These are phyloP conservation scores for Lentinula edodes DNA, from an alignment of 768 basidiomycete genomes.

Conservation along the genomic window DNA sequence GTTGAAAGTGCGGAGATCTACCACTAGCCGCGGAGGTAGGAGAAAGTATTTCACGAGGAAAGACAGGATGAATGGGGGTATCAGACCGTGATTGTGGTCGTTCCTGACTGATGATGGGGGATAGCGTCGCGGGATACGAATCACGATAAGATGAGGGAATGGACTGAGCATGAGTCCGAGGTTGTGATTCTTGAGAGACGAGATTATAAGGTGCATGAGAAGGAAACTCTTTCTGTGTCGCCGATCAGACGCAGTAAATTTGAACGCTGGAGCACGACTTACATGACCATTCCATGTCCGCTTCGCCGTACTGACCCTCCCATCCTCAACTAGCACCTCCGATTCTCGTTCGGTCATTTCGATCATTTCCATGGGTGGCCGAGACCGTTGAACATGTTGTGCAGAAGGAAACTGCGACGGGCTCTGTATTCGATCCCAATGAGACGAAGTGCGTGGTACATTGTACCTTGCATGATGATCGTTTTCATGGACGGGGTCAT, in stretches of 20 bases:
- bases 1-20: conserved; percentile 1
- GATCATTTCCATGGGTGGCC: not conserved
- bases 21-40: not conserved
- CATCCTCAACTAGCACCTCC: not conserved
- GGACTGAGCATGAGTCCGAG: not conserved
- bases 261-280: not conserved
- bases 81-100: conserved; percentile 2
- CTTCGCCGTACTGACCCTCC: not conserved
- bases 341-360: not conserved
- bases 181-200: not conserved
- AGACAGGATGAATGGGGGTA: not conserved
- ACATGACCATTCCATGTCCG: not conserved
- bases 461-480: not conserved
- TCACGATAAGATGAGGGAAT: not conserved
- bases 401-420: not conserved
- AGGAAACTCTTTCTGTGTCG: not conserved
- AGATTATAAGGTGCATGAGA: not conserved
- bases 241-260: not conserved
- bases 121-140: not conserved
- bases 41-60: not conserved
- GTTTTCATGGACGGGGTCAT: conserved; percentile 7
- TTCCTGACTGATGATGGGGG: not conserved
- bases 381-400: not conserved
- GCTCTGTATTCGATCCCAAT: not conserved
- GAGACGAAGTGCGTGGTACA: not conserved